Base-by-base conservation (phyloP, 306 rosid genomes). In the Vigna reflexopilosa region DNA sequence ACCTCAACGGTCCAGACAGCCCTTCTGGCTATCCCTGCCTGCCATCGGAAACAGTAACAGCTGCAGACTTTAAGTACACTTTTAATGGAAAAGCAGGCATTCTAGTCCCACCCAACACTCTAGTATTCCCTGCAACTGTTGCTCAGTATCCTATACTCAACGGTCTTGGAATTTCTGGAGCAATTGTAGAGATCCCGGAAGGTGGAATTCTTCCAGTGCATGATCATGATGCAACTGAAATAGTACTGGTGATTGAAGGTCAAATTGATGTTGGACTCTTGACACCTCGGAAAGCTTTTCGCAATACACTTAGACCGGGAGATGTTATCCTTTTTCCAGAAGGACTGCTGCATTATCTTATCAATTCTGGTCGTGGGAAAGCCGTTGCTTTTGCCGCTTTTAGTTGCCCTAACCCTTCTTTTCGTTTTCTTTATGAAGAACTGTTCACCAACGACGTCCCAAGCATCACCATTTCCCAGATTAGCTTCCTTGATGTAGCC, bases 21-120 rank as follows among this genome's bases (percentile, higher is more conserved):
- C 95, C 75, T 17, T 71, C 89, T 40, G 95, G 91, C 49, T 88
- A 77, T 50, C 45, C 36, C 5, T 88, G 93, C 86, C 0, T 11
- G n/a, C 64, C 64, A 2, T 7, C 9, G 4, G 0, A 12, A 4
- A 24, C 7, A 9, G 13, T 58, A 5, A 57, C 36, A 15, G 36
- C 36, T 22, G n/a, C 24, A 22, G 2, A 57, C 34, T 57, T 57
- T 1, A 16, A 1, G 34, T 57, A 9, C n/a, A 57, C 0, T 12
- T 2, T 55, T 19, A 2, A 28, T 3, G 32, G 32, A 28, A 4
- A 0, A 12, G 3, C 7, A 36, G 1, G 40, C 40, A 6, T 36
- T 36, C 8, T 3, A 42, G 12, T 42, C 3, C 15, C 34, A 11
- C 3, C 22, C 30, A 55, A 55, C 9, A 6, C 62, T 10, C 3